These are phyloP conservation scores for Rhizopogon sp. DNA, from an alignment of 768 basidiomycete species.

Conservation along the genomic window DNA sequence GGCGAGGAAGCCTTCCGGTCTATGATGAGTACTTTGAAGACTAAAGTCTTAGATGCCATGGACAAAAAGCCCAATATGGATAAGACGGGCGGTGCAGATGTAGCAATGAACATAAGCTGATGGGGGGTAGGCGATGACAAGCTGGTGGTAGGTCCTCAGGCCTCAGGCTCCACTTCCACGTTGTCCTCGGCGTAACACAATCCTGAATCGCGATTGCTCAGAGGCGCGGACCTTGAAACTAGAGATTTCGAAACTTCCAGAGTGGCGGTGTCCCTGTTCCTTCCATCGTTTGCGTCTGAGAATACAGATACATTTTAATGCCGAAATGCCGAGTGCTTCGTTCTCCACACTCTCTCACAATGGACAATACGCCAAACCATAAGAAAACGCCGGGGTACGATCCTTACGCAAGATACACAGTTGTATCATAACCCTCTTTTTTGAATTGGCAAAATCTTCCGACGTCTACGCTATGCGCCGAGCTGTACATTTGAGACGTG, in stretches of 20 bases:
- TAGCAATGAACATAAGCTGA: conserved; percentile 28
- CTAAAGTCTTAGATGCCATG: conserved; percentile 11
- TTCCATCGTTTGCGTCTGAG: not conserved
- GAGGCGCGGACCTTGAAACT: not conserved
- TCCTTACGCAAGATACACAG: conserved; percentile 24
- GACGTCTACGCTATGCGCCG: not conserved
- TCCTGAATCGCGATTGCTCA: not conserved
- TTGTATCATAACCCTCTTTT: conserved; percentile 18
- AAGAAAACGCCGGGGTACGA: conserved; percentile 22
- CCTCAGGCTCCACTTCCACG: not conserved
- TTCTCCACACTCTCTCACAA: conserved; percentile 32
- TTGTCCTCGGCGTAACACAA: not conserved
- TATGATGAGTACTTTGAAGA: conserved; percentile 29
- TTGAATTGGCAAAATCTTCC: conserved; percentile 1
- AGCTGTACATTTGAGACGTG: not conserved
- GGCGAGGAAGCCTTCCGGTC: conserved; percentile 27
- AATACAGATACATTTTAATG: conserved; percentile 2
- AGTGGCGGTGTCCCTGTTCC: not conserved
- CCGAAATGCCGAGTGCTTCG: conserved; percentile 28
- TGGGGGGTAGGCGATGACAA: not conserved
- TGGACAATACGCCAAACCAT: conserved; percentile 19
- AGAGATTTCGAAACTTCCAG: not conserved
- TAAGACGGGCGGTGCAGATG: conserved; percentile 18
- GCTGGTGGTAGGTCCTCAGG: not conserved
- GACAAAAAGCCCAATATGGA: conserved; percentile 13